A percentile compares a stretch with the other conserved stretches of the same genome.
These are phyloP conservation scores for Cyclostephanos tholiformis DNA, from an alignment of 108 stramenopile species.

Conservation along the genomic window DNA sequence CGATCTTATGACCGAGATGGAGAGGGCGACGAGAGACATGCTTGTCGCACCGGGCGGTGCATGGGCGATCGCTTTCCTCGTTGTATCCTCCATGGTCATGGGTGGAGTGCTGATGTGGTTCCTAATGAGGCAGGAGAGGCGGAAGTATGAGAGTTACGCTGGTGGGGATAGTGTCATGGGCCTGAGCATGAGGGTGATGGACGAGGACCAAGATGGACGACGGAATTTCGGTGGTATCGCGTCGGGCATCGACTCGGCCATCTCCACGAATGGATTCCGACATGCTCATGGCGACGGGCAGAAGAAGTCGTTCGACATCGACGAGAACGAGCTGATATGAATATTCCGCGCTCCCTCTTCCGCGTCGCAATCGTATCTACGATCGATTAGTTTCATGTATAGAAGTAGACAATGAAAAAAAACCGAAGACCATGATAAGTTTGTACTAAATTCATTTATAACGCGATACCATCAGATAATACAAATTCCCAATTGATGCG, in stretches of 20 bases:
- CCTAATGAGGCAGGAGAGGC: constrained; percentile 20
- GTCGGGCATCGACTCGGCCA: constrained; percentile 17
- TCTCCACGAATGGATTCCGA: neutral
- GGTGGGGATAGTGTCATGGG: constrained; percentile 11
- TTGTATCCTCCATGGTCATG: constrained; percentile 19
- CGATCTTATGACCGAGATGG: constrained; percentile 24
- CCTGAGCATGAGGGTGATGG: constrained; percentile 34
- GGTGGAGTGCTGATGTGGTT: constrained; percentile 28
- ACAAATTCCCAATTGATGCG: too few relatives aligned
- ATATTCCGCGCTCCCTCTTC: too few relatives aligned
- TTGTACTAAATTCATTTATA: too few relatives aligned
- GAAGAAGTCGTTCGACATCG: neutral
- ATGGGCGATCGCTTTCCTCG: constrained; percentile 9
- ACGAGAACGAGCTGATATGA: constrained; percentile 26
- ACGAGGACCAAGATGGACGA: constrained; percentile 2
- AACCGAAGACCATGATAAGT: too few relatives aligned
- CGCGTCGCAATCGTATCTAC: neutral
- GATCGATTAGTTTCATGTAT: neutral
- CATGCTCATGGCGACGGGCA: too few relatives aligned
- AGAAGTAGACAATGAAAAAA: too few relatives aligned
- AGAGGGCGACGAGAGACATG: constrained; percentile 17
- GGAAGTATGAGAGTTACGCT: constrained; percentile 9
- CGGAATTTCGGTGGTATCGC: neutral
- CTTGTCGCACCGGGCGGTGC: constrained; percentile 22
- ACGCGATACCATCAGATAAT: too few relatives aligned